Evolutionary conservation across 352 stramenopile species (phyloP), one percentile per base, ranked within the genome.

Genomic region (Phytophthora aleatoria): DNA sequence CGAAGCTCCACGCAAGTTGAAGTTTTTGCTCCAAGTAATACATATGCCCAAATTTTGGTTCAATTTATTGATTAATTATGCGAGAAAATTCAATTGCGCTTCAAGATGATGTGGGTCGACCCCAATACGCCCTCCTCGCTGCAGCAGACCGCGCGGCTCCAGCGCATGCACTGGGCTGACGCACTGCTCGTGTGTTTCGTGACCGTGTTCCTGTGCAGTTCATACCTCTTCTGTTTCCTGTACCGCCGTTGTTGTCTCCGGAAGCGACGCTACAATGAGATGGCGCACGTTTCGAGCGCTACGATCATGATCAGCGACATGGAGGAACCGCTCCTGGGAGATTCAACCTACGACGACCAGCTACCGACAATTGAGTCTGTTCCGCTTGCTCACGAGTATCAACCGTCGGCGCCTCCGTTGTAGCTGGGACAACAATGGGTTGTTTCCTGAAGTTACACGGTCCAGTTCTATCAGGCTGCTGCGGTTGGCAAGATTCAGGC

Each of bases 331-430:
- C 77, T 93, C 41, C 69, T 93, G 6, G 66, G 74, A 0, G 68
- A 59, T 4, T 64, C 64, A 3, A 64, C 71, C 28, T 84, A 87
- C 59, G 62, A 90, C 61, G 61, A 78, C 35, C 54, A 87, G 26
- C 66, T 77, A 8, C 61, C 67, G 11, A 24, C 47, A 12, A 69
- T 74, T 30, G 71, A 89, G 15, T 24, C 38, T 15, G 44, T 64
- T 1, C 75, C 81, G 28, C 81, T 87, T 6, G 71, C 81, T 7
- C 83, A 84, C 51, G 59, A 87, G 11, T 80, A 91, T 31, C 67
- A 92, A 35, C 83, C 83, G 35, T 89, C 85, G 3, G 85, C 85
- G 5, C 85, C 85, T 10, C 81, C 83, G 2, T 62, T 91, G 13
- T 20, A 69, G 52, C 33, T 88, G 65, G 64, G 69, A 67, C 7